Evolutionary conservation across 305 asterid species (phyloP).

Genomic region (Fraxinus ornus): DNA sequence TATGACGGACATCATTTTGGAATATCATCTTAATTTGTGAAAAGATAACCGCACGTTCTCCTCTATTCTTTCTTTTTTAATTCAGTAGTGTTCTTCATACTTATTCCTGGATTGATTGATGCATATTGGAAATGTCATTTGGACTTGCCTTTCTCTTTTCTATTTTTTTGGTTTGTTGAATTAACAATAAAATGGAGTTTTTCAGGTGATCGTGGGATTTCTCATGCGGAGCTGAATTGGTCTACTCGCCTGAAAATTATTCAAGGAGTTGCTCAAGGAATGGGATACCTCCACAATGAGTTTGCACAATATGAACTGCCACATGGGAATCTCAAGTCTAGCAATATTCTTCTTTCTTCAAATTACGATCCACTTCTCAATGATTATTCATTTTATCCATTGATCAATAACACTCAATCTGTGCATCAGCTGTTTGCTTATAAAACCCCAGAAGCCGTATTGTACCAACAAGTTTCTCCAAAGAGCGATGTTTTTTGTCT

Average conservation of each 20-base stretch:
- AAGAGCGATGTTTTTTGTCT: slow-evolving; percentile 77
- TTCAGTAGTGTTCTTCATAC: no score
- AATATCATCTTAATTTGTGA: no score
- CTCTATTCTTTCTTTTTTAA: no score
- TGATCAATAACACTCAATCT: slow-evolving; percentile 51
- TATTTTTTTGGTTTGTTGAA: background rate
- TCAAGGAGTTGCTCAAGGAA: slow-evolving; percentile 70
- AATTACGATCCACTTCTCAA: slow-evolving; percentile 65
- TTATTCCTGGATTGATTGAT: no score
- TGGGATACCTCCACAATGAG: slow-evolving; percentile 79
- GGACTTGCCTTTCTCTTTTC: background rate
- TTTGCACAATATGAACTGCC: slow-evolving; percentile 56
- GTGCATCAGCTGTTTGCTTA: slow-evolving; percentile 55
- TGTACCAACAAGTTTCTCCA: slow-evolving; percentile 49
- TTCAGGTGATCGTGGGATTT: slow-evolving; percentile 70
- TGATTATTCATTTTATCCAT: slow-evolving; percentile 60
- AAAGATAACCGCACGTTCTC: no score
- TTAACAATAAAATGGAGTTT: background rate
- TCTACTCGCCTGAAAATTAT: slow-evolving; percentile 58
- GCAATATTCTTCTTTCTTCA: slow-evolving; percentile 63
- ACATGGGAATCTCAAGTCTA: slow-evolving; percentile 87
- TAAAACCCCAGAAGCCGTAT: slow-evolving; percentile 63
- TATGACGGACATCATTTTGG: background rate
- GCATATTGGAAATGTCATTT: no score
- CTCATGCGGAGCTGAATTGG: slow-evolving; percentile 66